Conservation (phyloP, 2,329 filamentous ascomycete species). For the Aulographum hederae region DNA sequence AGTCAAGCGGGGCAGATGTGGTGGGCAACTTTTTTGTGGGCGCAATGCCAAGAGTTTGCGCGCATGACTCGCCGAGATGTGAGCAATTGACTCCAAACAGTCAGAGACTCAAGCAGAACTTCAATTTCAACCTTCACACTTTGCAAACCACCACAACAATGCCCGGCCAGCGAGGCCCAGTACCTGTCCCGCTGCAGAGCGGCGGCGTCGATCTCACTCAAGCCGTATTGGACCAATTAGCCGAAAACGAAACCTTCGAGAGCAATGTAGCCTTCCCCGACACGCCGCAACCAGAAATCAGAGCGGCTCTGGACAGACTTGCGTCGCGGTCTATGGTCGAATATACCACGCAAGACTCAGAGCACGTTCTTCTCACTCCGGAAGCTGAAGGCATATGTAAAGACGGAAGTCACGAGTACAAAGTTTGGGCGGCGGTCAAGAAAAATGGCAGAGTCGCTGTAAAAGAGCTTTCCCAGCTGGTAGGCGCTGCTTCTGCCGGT, state of each 20-base stretch:
- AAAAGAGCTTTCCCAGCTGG: constrained; percentile 32
- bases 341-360: constrained; percentile 67
- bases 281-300: constrained; percentile 37
- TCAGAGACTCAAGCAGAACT: neutral
- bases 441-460: constrained; percentile 24
- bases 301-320: constrained; percentile 76
- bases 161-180: constrained; percentile 27
- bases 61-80: neutral
- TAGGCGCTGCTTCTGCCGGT: constrained; percentile 61
- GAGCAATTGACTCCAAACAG: too few species aligned
- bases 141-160: constrained; percentile 10
- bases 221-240: constrained; percentile 59
- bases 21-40: neutral
- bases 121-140: neutral
- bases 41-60: neutral
- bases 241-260: constrained; percentile 28
- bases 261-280: constrained; percentile 31
- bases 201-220: constrained; percentile 41
- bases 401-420: constrained; percentile 31
- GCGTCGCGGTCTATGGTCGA: constrained; percentile 69
- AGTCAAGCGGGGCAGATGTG: neutral
- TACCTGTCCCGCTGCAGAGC: constrained; percentile 22
- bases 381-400: constrained; percentile 60
- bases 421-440: constrained; percentile 30
- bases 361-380: constrained; percentile 57